phyloP scores from a whole-genome alignment of 108 stramenopile species.

The Asterionellopsis glacialis region DNA sequence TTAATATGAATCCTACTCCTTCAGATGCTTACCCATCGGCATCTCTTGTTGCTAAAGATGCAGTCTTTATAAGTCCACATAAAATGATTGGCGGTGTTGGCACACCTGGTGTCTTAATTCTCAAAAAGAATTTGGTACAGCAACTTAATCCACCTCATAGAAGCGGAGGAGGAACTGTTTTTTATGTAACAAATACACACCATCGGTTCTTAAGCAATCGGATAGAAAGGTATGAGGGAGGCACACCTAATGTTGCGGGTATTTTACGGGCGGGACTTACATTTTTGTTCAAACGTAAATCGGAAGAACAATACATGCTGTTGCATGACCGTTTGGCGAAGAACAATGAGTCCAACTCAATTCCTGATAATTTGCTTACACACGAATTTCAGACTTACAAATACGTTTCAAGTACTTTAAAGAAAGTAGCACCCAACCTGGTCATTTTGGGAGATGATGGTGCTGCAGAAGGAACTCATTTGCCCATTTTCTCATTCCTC shows the following conservation, averaged over 20 bases:
- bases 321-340: background rate
- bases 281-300: constrained; percentile 63
- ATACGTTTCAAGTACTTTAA: constrained; percentile 35
- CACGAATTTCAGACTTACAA: constrained; percentile 64
- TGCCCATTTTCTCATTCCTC: constrained; percentile 84
- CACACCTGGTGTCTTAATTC: constrained; percentile 88
- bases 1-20: constrained; percentile 89
- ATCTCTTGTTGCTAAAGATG: constrained; percentile 68
- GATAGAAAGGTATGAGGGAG: constrained; percentile 96
- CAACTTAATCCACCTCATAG: constrained; percentile 65
- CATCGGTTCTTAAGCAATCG: constrained; percentile 94
- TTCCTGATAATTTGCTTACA: constrained; percentile 35
- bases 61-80: constrained; percentile 80
- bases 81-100: constrained; percentile 77
- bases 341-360: background rate
- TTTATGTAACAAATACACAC: constrained; percentile 87
- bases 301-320: constrained; percentile 45
- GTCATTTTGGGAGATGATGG: constrained; percentile 57
- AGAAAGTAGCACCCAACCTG: constrained; percentile 66
- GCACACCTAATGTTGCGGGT: constrained; percentile 93
- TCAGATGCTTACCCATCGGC: constrained; percentile 55
- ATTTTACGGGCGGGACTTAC: constrained; percentile 86
- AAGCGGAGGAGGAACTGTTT: constrained; percentile 96
- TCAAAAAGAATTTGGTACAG: constrained; percentile 79
- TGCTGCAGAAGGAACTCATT: constrained; percentile 16